Base-by-base conservation (phyloP, 495 filamentous ascomycete species). In the Penicillium tannophilum region DNA sequence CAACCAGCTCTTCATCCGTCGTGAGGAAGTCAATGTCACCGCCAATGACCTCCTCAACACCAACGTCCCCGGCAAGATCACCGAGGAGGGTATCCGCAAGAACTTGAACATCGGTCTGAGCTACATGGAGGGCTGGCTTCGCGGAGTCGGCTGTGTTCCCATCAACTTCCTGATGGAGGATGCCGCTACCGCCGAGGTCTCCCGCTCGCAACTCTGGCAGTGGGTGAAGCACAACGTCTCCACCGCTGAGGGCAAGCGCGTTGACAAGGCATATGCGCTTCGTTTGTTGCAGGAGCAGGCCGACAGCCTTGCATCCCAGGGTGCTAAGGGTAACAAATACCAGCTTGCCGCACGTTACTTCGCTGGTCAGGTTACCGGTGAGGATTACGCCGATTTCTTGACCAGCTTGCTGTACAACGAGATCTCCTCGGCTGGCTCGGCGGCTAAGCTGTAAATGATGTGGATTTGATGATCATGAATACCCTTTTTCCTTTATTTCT, bases 151-250 rank as follows among this genome's bases (percentile, higher is more conserved):
- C 39, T 99, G 94, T 63, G 92, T 99, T 56, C 95, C 94, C 19
- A 97, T 99, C 77, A 97, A 99, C 81, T 95, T 88, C 73, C 80
- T 98, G n/a, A 99, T 99, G 94, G 95, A 99, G 76, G 95, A 99
- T 63, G 94, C 94, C 24, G 94, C 94, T 11, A 99, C 94, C 8
- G 94, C 94, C 47, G 94, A 99, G 77, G 94, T 99, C 9, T 91
- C 87, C 48, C 88, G 94, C 55, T 88, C 82, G 44, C 85, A 98
- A 84, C 86, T 98, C 31, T 98, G 94, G 94, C 94, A 98, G 75
- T 98, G 94, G 94, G 83, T 87, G 52, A 83, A 82, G 60, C 94
- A 98, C 79, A 87, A 90, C 67, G 86, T 96, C 20, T 82, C 82
- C 55, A 96, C 93, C 14, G 82, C 88, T 23, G 92, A 97, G 70